A percentile compares a stretch with the other conserved stretches of the same genome.
Evolutionary conservation across 106 monocot genomes (phyloP).

Genomic region (Allium fistulosum): DNA sequence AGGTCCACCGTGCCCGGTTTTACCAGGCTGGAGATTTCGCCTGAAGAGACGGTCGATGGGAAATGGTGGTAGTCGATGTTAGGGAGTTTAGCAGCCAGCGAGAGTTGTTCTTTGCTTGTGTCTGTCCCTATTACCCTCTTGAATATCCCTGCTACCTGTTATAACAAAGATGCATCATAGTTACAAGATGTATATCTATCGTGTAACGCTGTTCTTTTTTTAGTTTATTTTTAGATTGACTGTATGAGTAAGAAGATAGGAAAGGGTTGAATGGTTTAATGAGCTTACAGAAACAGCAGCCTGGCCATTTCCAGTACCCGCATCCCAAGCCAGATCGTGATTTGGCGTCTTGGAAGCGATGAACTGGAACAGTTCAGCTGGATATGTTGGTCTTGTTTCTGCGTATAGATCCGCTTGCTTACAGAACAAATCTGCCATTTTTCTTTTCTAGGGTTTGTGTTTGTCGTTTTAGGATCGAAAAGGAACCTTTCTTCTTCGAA

Average conservation of each 20-base stretch:
- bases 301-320: conserved; percentile 86
- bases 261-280: neutral
- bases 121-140: conserved; percentile 64
- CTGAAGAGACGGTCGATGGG: conserved; percentile 16
- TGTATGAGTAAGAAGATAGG: neutral
- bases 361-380: conserved; percentile 59
- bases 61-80: conserved; percentile 62
- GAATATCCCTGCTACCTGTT: conserved; percentile 53
- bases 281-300: conserved; percentile 48
- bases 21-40: conserved; percentile 28
- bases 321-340: conserved; percentile 73
- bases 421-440: conserved; percentile 66
- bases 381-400: conserved; percentile 56
- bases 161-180: no score
- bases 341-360: conserved; percentile 56
- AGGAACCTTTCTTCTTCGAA: no score
- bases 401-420: conserved; percentile 48
- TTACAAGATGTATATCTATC: no score
- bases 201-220: no score
- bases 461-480: no score
- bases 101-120: conserved; percentile 53
- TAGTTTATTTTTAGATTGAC: no score
- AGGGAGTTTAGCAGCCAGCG: conserved; percentile 32
- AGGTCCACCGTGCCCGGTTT: conserved; percentile 44
- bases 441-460: neutral